Evolutionary conservation across 1,284 basidiomycete genomes (phyloP), one percentile per base, ranked within the genome.

Genomic region (Tilletia horrida): DNA sequence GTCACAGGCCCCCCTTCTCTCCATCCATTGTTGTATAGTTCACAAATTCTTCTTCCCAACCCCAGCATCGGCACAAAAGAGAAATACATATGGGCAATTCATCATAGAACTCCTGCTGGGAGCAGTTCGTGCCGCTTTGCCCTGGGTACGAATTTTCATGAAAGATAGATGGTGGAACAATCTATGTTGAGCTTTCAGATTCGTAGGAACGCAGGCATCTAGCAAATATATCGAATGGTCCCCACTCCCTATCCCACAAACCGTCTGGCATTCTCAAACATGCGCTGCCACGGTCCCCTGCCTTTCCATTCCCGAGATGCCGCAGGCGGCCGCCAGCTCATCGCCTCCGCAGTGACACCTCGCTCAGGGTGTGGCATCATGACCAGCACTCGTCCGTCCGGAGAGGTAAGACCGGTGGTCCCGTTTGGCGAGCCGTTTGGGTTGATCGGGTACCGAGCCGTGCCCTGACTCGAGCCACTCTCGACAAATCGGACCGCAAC

Each of bases 381-480:
- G 7, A 91, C 92, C 67, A 98, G 85, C 14, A 98, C 90, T 18
- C 94, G 87, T 16, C 95, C 95, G 74, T 90, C 86, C 2, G 87
- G 86, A 2, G 92, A 93, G 76, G 92, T 89, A 44, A 98, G 86
- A 27, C 93, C 95, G 11, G 93, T 91, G 67, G 97, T 88, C 21
- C 93, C 95, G 11, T 86, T 88, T 0, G 89, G 88, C 75, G 89
- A 91, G 47, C 96, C 95, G 82, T 98, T 99, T 35, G 96, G 95
- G 83, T 98, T 98, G 69, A 77, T 66, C 18, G 80, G 79, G 69
- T 79, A 81, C 16, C 69, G 57, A 59, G 67, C 68, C 31, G 71
- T 68, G 2, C 66, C 69, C 31, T 43, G 35, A 25, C 45, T 40
- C 16, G 62, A 13, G 29, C 68, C 69, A 63, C 69, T 59, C 61